Evolutionary conservation across 768 basidiomycete genomes (phyloP), one percentile per base, ranked within the genome.

Genomic region (Candolleomyces aberdarensis): DNA sequence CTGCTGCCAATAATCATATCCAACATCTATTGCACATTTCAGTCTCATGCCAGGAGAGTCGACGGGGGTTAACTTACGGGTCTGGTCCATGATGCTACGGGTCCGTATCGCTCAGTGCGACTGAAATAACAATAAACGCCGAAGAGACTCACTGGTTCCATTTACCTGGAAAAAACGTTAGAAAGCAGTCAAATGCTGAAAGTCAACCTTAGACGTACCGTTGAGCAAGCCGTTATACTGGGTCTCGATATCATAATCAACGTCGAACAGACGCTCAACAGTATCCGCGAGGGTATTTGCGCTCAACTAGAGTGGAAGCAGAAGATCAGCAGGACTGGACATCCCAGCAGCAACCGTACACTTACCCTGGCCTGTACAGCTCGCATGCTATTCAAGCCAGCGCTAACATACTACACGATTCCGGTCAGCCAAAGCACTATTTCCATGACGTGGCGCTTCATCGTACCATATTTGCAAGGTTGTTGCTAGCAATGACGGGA

Each of bases 1-100:
- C 65, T 87, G 86, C 62, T 91, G 88, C 85, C 87, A 88, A 70
- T 89, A 88, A 62, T 79, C 83, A 62, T 86, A 88, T 57, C 81
- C 81, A 60, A 85, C 67, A 71, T 84, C 77, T 80, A 59, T n/a
- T 47, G 10, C 19, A 29, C 31, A 26, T 31, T 36, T 41, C 29
- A 60, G 29, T 43, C 49, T 43, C 49, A 55, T 40, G 29, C 44
- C 5, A 32, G 8, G 17, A 7, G 44, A 20, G 2, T 20, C 47
- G 13, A 13, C 29, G 36, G 19, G 39, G 52, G 32, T 5, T 1
- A 20, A 65, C 76, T 61, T 58, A 79, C 79, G 86, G n/a, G 86
- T 86, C 67, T 88, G 87, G 66, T 86, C 85, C 84, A 90, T 87
- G 82, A 89, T 88, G 67, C 80, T 82, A 48, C 5, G 9, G 22